phyloP scores from a whole-genome alignment of 176 grass and related monocot species.

The Oryza rufipogon region DNA sequence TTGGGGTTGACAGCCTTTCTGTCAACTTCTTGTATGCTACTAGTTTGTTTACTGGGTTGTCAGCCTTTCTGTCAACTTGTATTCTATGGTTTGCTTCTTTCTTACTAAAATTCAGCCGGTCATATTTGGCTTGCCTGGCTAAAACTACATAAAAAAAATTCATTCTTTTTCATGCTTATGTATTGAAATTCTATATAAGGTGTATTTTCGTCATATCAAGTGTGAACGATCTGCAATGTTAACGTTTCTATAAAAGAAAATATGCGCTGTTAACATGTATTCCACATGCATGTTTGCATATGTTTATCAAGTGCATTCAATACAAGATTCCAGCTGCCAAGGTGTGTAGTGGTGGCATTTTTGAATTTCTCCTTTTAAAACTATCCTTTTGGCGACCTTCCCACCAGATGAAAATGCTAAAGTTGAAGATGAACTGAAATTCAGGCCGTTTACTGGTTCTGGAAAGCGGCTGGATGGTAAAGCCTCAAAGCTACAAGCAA shows the following conservation, averaged over 20 bases:
- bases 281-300: not conserved
- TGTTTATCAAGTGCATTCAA: not conserved
- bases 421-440: constrained; percentile 57
- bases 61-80: no score
- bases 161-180: not conserved
- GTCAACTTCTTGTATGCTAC: no score
- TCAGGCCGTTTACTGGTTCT: constrained; percentile 74
- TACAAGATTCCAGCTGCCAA: not conserved
- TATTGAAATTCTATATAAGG: not conserved
- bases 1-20: no score
- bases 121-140: not conserved
- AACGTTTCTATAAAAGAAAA: constrained; percentile 5
- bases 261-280: constrained; percentile 23
- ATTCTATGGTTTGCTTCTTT: no score
- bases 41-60: no score
- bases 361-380: constrained; percentile 16
- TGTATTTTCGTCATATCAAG: not conserved
- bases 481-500: constrained; percentile 45
- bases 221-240: not conserved
- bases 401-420: constrained; percentile 38
- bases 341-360: not conserved
- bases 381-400: not conserved
- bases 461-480: constrained; percentile 77
- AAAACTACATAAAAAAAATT: not conserved
- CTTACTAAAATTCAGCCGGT: no score